A percentile compares a stretch with the other conserved stretches of the same genome.
phyloP scores from a whole-genome alignment of 345 rosid species.

The Garcia nutans region DNA sequence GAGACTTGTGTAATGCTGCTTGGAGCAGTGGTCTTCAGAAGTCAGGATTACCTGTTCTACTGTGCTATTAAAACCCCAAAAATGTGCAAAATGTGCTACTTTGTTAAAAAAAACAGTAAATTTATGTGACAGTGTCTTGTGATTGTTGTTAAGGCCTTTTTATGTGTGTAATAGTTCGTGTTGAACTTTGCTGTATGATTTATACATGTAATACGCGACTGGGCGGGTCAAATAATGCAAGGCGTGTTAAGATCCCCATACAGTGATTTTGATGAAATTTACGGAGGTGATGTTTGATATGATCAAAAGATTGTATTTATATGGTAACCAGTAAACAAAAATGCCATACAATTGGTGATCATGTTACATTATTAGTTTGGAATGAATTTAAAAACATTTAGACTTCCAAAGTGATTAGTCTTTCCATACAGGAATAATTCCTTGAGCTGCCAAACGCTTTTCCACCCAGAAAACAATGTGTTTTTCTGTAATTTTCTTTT shows the following conservation, averaged over 20 bases:
- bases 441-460: conserved; percentile 94
- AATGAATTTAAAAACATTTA: conserved; percentile 17
- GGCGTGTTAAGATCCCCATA: background rate
- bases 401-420: conserved; percentile 24
- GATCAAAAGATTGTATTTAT: no score
- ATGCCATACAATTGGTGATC: background rate
- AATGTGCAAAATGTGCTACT: background rate
- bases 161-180: background rate
- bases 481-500: conserved; percentile 75
- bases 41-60: background rate
- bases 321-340: background rate
- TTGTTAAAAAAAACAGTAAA: background rate
- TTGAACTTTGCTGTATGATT: background rate
- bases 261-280: background rate
- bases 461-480: conserved; percentile 89
- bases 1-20: background rate
- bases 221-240: background rate
- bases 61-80: background rate
- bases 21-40: background rate
- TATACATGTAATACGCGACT: background rate
- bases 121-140: background rate
- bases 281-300: background rate
- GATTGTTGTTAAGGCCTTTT: background rate
- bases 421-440: conserved; percentile 83
- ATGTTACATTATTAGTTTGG: conserved; percentile 4